Base-by-base conservation (phyloP, 139 green algal genomes). In the Closterium sp. region DNA sequence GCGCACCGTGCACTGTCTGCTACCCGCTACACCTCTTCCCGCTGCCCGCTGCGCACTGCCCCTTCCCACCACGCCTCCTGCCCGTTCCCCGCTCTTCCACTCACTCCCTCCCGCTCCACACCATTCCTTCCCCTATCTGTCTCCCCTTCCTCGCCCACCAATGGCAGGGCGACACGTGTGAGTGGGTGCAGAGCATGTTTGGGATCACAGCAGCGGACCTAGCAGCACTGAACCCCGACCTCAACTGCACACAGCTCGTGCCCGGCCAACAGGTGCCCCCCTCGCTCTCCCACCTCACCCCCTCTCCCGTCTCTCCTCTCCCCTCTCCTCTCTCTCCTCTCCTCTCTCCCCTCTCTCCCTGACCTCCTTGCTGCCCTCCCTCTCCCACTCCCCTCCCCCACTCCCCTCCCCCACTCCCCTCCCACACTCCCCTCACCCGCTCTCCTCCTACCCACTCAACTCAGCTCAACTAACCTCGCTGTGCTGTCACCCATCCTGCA, bases 111-210 rank as follows among this genome's bases (percentile, higher is more conserved):
- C 32, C 32, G 32, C 32, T 38, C 32, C 32, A 38, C 32, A 38
- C 32, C 32, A 2, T 38, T 2, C 32, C 32, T 38, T 4, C 32
- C 32, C 32, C 32, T 38, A 2, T 38, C 32, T 38, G 4, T 38
- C 45, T 70, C 45, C 45, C 45, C 10, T 19, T 17, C 45, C 1
- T 9, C 45, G 10, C 45, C 45, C 6, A 17, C 45, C 45, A 70
- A 70, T 70, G 45, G 84, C 84, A 87, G 84, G 84, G 84, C 84
- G 84, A 87, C 84, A 87, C 84, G 84, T 87, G 84, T 87, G n/a
- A 29, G n/a, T 87, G n/a, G n/a, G n/a, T 87, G n/a, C n/a, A 21
- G n/a, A 30, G n/a, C 27, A 87, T 32, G 84, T 87, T 87, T 30
- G n/a, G n/a, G n/a, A n/a, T 87, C 13, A 87, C 84, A 87, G n/a